Evolutionary conservation across 495 filamentous ascomycete genomes (phyloP).

Genomic region (Talaromyces adpressus): DNA sequence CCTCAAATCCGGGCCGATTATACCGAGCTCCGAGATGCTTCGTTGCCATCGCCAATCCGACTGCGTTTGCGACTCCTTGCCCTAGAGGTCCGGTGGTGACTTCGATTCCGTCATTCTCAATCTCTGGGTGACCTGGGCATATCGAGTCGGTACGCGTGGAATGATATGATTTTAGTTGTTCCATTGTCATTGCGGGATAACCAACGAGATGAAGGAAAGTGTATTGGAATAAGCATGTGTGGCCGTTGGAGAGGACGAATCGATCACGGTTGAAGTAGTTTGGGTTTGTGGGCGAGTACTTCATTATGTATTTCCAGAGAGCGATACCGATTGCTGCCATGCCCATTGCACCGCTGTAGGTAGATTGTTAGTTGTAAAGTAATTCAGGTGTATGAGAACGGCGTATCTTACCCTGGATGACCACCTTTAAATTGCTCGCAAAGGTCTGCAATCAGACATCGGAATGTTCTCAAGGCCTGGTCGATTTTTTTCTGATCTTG

Average conservation of each 20-base stretch:
- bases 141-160: constrained; percentile 43
- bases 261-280: constrained; percentile 46
- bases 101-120: constrained; percentile 54
- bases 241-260: constrained; percentile 52
- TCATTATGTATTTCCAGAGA: constrained; percentile 47
- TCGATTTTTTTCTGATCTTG: constrained; percentile 27
- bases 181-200: constrained; percentile 51
- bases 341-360: constrained; percentile 40
- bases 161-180: constrained; percentile 55
- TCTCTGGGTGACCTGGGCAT: constrained; percentile 55
- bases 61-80: constrained; percentile 53
- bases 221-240: constrained; percentile 56
- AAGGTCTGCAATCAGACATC: constrained; percentile 50
- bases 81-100: constrained; percentile 57
- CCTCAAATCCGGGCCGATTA: constrained; percentile 41
- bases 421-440: constrained; percentile 54
- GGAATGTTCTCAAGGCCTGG: constrained; percentile 43
- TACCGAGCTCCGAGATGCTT: constrained; percentile 49
- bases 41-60: constrained; percentile 51
- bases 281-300: constrained; percentile 39
- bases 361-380: constrained; percentile 2
- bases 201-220: constrained; percentile 50
- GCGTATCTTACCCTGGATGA: constrained; percentile 42
- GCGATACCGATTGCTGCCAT: constrained; percentile 50
- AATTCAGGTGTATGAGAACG: neutral